Evolutionary conservation across 2,329 filamentous ascomycete genomes (phyloP).

Genomic region (Fusarium hainanense): DNA sequence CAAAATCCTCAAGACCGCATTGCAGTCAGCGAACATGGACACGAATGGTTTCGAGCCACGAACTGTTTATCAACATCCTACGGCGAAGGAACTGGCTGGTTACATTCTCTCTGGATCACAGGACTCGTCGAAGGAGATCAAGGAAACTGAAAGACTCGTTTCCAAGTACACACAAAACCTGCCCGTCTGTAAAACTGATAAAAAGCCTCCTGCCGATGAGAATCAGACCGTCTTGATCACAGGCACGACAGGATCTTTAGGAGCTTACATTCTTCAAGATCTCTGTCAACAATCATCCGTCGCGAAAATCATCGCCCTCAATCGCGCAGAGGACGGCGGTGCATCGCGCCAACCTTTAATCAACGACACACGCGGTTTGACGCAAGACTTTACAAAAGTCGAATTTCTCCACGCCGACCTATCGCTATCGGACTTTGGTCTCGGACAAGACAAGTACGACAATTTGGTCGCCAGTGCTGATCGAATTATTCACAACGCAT

Average conservation of each 20-base stretch:
- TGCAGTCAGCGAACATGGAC: not conserved
- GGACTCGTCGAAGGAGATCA: not conserved
- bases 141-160: not conserved
- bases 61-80: not conserved
- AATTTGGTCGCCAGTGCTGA: not conserved
- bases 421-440: not conserved
- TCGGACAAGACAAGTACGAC: not conserved
- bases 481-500: constrained; percentile 7
- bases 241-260: not conserved
- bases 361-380: not conserved
- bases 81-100: not conserved
- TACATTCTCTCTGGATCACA: not conserved
- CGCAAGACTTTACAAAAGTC: not conserved
- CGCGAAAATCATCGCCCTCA: not conserved
- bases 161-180: not conserved
- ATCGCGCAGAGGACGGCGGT: not conserved
- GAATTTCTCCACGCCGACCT: not conserved
- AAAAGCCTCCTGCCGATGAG: too few relatives aligned
- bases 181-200: too few relatives aligned
- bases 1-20: fast-evolving
- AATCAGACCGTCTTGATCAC: not conserved
- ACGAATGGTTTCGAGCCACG: fast-evolving
- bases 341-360: not conserved
- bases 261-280: too few relatives aligned
- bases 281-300: too few relatives aligned